These are phyloP conservation scores for Fraxinus latifolia DNA, from an alignment of 305 asterid genomes.

Conservation along the genomic window DNA sequence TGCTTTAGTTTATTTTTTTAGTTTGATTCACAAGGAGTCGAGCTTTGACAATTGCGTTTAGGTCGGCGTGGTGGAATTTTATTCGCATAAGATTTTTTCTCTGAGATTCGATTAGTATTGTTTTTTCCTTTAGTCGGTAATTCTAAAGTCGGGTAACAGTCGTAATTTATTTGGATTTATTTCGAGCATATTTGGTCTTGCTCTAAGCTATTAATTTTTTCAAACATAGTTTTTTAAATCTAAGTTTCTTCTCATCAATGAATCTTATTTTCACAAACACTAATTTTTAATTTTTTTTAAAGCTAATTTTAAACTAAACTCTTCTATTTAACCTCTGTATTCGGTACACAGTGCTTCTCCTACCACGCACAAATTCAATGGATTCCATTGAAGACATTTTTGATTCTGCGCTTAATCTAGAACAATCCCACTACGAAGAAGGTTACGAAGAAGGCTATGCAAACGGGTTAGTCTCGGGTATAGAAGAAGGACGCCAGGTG, in stretches of 20 bases:
- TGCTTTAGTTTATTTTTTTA: not conserved
- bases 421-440: conserved; percentile 58
- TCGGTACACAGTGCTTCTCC: not conserved
- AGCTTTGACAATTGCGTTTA: not conserved
- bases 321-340: too few species aligned
- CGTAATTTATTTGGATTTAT: too few species aligned
- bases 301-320: too few species aligned
- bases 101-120: not conserved
- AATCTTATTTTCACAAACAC: not conserved
- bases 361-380: conserved; percentile 17
- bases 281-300: too few species aligned
- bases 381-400: conserved; percentile 53
- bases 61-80: not conserved
- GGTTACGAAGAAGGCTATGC: conserved; percentile 67
- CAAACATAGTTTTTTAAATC: too few species aligned
- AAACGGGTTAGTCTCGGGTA: conserved; percentile 60
- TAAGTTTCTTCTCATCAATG: too few species aligned
- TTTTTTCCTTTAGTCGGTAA: too few species aligned
- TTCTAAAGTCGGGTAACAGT: too few species aligned
- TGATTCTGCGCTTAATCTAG: conserved; percentile 56
- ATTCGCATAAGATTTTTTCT: too few species aligned
- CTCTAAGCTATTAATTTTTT: too few species aligned
- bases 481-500: conserved; percentile 69
- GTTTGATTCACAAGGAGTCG: not conserved
- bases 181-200: not conserved